Evolutionary conservation across 1,139 yeast species (phyloP).

Genomic region (Pichia norvegensis): DNA sequence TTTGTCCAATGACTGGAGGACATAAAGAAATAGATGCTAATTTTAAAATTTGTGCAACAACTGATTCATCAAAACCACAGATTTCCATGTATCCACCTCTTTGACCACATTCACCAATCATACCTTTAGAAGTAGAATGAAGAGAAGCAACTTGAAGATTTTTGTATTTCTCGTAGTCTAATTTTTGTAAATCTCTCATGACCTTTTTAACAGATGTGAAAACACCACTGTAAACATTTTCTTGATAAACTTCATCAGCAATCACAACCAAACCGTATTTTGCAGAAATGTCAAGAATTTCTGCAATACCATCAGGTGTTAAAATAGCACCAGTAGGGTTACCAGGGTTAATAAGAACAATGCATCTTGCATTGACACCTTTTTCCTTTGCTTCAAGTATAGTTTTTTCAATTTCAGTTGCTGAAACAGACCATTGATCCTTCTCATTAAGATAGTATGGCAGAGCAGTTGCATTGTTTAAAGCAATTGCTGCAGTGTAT

Average conservation of each 20-base stretch:
- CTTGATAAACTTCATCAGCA: conserved; percentile 98
- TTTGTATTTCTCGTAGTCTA: conserved; percentile 46
- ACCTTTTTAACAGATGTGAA: conserved; percentile 63
- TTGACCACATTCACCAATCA: conserved; percentile 97
- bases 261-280: conserved; percentile 76
- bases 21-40: conserved; percentile 86
- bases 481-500: conserved; percentile 84
- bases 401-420: conserved; percentile 52
- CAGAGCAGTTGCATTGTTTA: conserved; percentile 71
- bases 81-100: conserved; percentile 98
- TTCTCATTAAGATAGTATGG: conserved; percentile 85
- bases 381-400: conserved; percentile 44
- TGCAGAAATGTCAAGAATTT: conserved; percentile 71
- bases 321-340: conserved; percentile 93
- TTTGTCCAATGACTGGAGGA: conserved; percentile 93
- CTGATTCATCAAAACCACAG: conserved; percentile 66
- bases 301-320: conserved; percentile 54
- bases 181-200: conserved; percentile 50
- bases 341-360: conserved; percentile 95
- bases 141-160: conserved; percentile 85
- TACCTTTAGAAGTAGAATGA: conserved; percentile 95
- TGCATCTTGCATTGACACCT: conserved; percentile 62
- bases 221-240: conserved; percentile 66
- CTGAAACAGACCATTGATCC: conserved; percentile 76
- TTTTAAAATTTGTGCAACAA: conserved; percentile 65